phyloP scores from a whole-genome alignment of 164 flowering plant species.

The Sextonia rubra region DNA sequence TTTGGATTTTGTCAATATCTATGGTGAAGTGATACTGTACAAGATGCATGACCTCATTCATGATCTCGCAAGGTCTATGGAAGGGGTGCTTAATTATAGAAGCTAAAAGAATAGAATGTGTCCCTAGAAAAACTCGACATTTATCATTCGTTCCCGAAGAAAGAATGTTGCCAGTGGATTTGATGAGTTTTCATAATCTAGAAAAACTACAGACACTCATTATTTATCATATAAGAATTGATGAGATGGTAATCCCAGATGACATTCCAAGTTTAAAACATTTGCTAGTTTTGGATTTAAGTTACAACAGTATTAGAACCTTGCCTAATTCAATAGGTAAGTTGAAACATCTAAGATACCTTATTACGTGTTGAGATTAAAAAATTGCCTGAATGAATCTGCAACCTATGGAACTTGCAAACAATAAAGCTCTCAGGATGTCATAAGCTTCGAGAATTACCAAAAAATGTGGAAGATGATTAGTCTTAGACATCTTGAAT shows the following conservation, averaged over 20 bases:
- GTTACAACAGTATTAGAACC: neutral
- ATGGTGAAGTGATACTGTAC: neutral
- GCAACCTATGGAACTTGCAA: slow-evolving; percentile 17
- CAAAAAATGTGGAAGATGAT: neutral
- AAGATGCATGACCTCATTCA: slow-evolving; percentile 11
- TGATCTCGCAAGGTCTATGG: slow-evolving; percentile 8
- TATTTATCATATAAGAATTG: too few species aligned
- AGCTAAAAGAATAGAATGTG: too few species aligned
- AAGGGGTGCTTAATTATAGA: too few species aligned
- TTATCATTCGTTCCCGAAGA: too few species aligned
- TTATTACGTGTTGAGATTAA: neutral
- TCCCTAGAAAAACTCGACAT: too few species aligned
- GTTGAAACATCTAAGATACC: slow-evolving; percentile 8
- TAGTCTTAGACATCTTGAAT: slow-evolving; percentile 12
- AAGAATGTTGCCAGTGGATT: too few species aligned
- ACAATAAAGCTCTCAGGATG: slow-evolving; percentile 19
- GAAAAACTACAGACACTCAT: too few species aligned
- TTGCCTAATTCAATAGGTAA: neutral
- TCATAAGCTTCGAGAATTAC: slow-evolving; percentile 11
- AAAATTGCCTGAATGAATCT: slow-evolving; percentile 15
- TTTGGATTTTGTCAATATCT: too few species aligned
- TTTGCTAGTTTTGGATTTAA: slow-evolving; percentile 3
- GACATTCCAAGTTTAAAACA: neutral
- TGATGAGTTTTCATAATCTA: too few species aligned
- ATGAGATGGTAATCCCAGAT: too few species aligned